A percentile compares a stretch with the other conserved stretches of the same genome.
phyloP scores from a whole-genome alignment of 2,329 filamentous ascomycete species.

The Diaporthe humulicola region DNA sequence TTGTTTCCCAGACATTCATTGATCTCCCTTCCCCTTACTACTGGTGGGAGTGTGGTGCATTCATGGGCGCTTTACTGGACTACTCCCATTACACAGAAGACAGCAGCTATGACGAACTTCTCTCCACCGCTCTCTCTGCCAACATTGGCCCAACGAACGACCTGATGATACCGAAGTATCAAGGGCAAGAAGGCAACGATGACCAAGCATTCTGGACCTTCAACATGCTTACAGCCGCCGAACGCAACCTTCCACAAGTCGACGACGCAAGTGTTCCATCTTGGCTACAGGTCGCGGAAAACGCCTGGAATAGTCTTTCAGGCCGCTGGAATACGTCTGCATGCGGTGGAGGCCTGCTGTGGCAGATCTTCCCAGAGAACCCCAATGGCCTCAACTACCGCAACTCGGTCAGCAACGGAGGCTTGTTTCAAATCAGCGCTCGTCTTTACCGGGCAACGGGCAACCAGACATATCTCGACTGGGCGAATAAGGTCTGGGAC shows the following conservation, averaged over 20 bases:
- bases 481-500: slow-evolving; percentile 76
- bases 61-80: slow-evolving; percentile 77
- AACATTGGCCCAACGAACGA: slow-evolving; percentile 70
- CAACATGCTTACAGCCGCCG: slow-evolving; percentile 75
- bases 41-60: slow-evolving; percentile 76
- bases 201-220: slow-evolving; percentile 83
- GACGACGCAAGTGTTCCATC: slow-evolving; percentile 67
- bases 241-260: slow-evolving; percentile 73
- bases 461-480: slow-evolving; percentile 74
- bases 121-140: slow-evolving; percentile 70
- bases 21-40: slow-evolving; percentile 77
- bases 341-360: slow-evolving; percentile 81
- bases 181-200: slow-evolving; percentile 77
- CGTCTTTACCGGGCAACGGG: slow-evolving; percentile 79
- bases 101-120: slow-evolving; percentile 69
- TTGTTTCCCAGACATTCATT: slow-evolving; percentile 61
- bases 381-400: slow-evolving; percentile 84
- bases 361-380: slow-evolving; percentile 86
- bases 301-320: slow-evolving; percentile 80
- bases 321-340: slow-evolving; percentile 76
- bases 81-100: slow-evolving; percentile 78
- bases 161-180: slow-evolving; percentile 70
- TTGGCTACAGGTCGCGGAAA: slow-evolving; percentile 77
- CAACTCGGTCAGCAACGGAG: slow-evolving; percentile 84
- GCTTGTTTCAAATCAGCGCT: slow-evolving; percentile 85